Conservation (phyloP, 2,329 filamentous ascomycete genomes). For the Fusarium udum region DNA sequence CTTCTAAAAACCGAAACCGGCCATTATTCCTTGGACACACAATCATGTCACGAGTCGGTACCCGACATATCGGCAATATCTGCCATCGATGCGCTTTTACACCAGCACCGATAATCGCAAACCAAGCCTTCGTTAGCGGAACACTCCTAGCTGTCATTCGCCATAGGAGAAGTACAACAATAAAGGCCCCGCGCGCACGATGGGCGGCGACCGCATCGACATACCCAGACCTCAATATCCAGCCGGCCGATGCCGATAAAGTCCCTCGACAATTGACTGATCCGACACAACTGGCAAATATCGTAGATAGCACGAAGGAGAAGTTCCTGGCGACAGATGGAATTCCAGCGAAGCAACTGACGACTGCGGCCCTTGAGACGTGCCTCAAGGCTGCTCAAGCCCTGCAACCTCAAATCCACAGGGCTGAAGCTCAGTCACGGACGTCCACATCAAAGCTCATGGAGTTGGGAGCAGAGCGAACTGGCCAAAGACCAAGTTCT, state of each 20-base stretch:
- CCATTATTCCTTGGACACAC: not conserved
- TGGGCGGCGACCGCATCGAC: slow-evolving; percentile 43
- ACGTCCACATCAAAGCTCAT: slow-evolving; percentile 66
- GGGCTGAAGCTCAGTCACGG: slow-evolving; percentile 51
- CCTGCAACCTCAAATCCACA: slow-evolving; percentile 53
- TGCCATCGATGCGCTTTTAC: slow-evolving; percentile 57
- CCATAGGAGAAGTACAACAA: slow-evolving; percentile 14
- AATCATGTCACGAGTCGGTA: slow-evolving; percentile 53
- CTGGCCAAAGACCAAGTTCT: slow-evolving; percentile 42
- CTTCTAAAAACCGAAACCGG: not conserved
- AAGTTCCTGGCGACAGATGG: slow-evolving; percentile 56
- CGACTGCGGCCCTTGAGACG: slow-evolving; percentile 55
- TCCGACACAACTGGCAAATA: slow-evolving; percentile 52
- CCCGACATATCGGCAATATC: slow-evolving; percentile 49
- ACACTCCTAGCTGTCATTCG: slow-evolving; percentile 30
- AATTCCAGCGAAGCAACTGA: slow-evolving; percentile 56
- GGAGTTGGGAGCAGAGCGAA: slow-evolving; percentile 52
- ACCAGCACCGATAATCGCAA: slow-evolving; percentile 38
- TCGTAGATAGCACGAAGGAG: slow-evolving; percentile 55
- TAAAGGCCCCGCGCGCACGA: slow-evolving; percentile 30
- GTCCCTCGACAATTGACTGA: slow-evolving; percentile 47
- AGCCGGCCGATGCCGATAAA: slow-evolving; percentile 25
- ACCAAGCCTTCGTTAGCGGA: slow-evolving; percentile 40
- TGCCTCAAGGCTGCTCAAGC: slow-evolving; percentile 57
- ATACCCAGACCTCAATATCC: slow-evolving; percentile 25